phyloP scores from a whole-genome alignment of 2,329 filamentous ascomycete genomes.

The Colletotrichum tamarilloi region DNA sequence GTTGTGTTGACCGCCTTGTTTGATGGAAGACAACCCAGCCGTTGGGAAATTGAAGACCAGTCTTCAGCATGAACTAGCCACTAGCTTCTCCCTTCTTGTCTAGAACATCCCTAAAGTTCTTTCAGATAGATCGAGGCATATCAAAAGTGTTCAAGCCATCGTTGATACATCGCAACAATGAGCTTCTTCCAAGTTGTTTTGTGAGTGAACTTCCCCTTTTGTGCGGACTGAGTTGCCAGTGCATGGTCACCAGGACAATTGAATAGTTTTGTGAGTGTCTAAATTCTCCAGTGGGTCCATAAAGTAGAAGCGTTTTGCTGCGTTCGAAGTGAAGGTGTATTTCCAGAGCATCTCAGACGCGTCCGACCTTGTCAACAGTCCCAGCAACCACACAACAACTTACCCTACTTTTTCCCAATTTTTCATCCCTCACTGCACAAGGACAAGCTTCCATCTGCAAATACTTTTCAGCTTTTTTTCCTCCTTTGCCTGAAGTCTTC shows the following conservation, averaged over 20 bases:
- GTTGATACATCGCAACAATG: neutral
- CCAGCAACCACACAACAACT: neutral
- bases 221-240: neutral
- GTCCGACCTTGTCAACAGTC: neutral
- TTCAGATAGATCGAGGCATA: neutral
- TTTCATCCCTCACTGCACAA: neutral
- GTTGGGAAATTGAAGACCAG: too few species aligned
- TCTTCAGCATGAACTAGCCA: too few species aligned
- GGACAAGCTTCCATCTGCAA: neutral
- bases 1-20: too few species aligned
- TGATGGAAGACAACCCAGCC: too few species aligned
- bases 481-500: neutral
- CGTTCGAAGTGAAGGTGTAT: neutral
- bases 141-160: neutral
- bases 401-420: neutral
- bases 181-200: neutral
- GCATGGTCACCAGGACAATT: neutral
- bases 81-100: too few species aligned
- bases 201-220: neutral
- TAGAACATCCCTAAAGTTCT: neutral
- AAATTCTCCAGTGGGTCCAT: neutral
- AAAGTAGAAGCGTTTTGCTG: neutral
- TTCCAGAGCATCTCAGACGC: neutral
- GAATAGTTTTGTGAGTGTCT: neutral
- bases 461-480: accelerated